Evolutionary conservation across 2,329 filamentous ascomycete genomes (phyloP).

Genomic region (Periconia sp.): DNA sequence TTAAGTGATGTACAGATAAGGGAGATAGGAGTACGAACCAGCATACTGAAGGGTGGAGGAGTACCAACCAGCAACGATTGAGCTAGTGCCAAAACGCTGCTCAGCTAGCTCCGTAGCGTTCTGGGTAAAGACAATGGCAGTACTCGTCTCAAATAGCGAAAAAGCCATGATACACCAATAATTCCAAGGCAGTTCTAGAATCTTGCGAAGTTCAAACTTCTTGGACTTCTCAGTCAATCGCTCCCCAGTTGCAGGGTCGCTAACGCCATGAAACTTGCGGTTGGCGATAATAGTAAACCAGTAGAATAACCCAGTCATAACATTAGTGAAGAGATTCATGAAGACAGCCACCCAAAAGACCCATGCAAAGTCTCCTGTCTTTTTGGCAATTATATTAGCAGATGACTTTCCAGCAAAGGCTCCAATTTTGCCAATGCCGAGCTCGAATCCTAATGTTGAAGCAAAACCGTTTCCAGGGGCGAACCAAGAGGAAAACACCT

Average conservation of each 20-base stretch:
- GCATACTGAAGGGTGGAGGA: slow-evolving; percentile 62
- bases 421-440: slow-evolving; percentile 67
- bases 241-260: slow-evolving; percentile 65
- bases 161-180: slow-evolving; percentile 65
- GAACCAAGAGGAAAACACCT: slow-evolving; percentile 70
- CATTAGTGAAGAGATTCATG: slow-evolving; percentile 69
- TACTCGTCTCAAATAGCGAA: slow-evolving; percentile 64
- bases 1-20: background rate
- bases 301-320: slow-evolving; percentile 60
- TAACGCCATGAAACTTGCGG: slow-evolving; percentile 53
- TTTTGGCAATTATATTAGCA: slow-evolving; percentile 65
- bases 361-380: slow-evolving; percentile 66
- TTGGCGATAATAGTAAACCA: slow-evolving; percentile 61
- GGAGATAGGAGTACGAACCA: slow-evolving; percentile 23
- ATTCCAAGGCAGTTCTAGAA: slow-evolving; percentile 64
- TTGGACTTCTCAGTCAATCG: slow-evolving; percentile 65
- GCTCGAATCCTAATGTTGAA: slow-evolving; percentile 65
- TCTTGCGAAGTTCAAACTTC: slow-evolving; percentile 61
- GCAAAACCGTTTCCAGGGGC: slow-evolving; percentile 67
- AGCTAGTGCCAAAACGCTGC: slow-evolving; percentile 62
- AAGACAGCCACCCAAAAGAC: slow-evolving; percentile 67
- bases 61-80: slow-evolving; percentile 67
- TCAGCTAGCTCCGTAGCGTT: slow-evolving; percentile 68
- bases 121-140: slow-evolving; percentile 60
- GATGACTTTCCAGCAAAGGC: slow-evolving; percentile 66